Evolutionary conservation across 208 protist species (phyloP), one percentile per base, ranked within the genome.

Genomic region (Acanthamoeba triangularis): DNA sequence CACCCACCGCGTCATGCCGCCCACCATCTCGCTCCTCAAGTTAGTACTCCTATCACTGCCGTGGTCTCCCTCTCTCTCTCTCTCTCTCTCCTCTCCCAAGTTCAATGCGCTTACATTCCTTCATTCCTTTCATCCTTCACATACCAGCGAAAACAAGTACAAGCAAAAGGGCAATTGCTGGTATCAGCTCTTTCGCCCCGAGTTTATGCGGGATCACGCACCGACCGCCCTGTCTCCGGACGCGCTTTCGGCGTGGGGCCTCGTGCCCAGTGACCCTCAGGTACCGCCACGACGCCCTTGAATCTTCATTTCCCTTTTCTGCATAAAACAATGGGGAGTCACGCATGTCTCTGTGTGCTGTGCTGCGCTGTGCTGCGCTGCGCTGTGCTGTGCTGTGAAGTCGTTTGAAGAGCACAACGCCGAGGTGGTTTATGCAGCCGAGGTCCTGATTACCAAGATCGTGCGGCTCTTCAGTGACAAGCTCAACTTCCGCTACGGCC

Each of bases 1-100:
- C 49, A 96, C 96, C 56, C 92, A 93, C 13, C 54, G 96, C 33
- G 41, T 97, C 23, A 96, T 95, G 72, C 95, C 96, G 30, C 93
- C 96, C 30, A 95, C 93, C 35, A 95, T 95, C 72, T 76, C 96
- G 37, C 65, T 78, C n/a, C 85, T 91, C 84, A 76, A 94, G 96
- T 96, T n/a, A n/a, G n/a, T n/a, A n/a, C n/a, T n/a, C n/a, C n/a
- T n/a, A n/a, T n/a, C n/a, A n/a, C n/a, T n/a, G n/a, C n/a, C n/a
- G n/a, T n/a, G n/a, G n/a, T n/a, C n/a, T n/a, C n/a, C n/a, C n/a
- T n/a, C n/a, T n/a, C n/a, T n/a, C n/a, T n/a, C n/a, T n/a, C n/a
- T 4, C 49, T 52, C 49, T 52, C 49, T 52, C 49, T 11, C 49
- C 7, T 11, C 4, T 11, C 49, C 49, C 49, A 52, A 4, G 49